phyloP scores from a whole-genome alignment of 164 flowering plant species.

The Aristolochia contorta region DNA sequence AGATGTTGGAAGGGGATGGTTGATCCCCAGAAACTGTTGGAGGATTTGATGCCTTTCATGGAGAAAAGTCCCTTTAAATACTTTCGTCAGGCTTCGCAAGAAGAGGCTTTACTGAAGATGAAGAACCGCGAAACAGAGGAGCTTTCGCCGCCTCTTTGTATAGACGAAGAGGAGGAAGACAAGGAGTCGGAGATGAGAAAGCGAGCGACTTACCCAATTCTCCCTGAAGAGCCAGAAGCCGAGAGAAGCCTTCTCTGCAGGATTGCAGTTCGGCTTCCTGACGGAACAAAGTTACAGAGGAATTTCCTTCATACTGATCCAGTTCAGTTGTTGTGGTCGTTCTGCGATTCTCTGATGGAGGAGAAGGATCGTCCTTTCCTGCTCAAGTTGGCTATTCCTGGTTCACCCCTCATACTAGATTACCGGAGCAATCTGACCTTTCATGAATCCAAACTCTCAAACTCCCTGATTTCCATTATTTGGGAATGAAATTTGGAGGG shows the following conservation, averaged over 20 bases:
- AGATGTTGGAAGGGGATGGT: constrained; percentile 80
- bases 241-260: constrained; percentile 65
- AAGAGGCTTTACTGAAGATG: too few species aligned
- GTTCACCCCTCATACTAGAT: constrained; percentile 57
- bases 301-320: constrained; percentile 67
- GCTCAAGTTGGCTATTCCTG: constrained; percentile 71
- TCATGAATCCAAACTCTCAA: constrained; percentile 67
- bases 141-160: too few species aligned
- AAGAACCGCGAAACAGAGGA: too few species aligned
- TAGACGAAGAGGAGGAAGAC: too few species aligned
- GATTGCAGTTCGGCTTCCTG: constrained; percentile 84
- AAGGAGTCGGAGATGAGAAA: too few species aligned
- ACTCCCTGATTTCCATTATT: constrained; percentile 70
- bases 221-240: constrained; percentile 83
- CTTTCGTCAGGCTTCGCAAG: too few species aligned
- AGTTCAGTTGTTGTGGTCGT: constrained; percentile 92
- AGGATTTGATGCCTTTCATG: constrained; percentile 77
- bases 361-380: constrained; percentile 47
- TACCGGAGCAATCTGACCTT: constrained; percentile 40
- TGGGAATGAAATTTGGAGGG: constrained; percentile 41
- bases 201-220: constrained; percentile 23
- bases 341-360: constrained; percentile 46
- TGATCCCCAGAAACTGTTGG: constrained; percentile 64
- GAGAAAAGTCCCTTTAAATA: constrained; percentile 69
- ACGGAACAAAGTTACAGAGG: constrained; percentile 79